phyloP scores from a whole-genome alignment of 371 early-diverging fungal species.

The Globomyces sp. region DNA sequence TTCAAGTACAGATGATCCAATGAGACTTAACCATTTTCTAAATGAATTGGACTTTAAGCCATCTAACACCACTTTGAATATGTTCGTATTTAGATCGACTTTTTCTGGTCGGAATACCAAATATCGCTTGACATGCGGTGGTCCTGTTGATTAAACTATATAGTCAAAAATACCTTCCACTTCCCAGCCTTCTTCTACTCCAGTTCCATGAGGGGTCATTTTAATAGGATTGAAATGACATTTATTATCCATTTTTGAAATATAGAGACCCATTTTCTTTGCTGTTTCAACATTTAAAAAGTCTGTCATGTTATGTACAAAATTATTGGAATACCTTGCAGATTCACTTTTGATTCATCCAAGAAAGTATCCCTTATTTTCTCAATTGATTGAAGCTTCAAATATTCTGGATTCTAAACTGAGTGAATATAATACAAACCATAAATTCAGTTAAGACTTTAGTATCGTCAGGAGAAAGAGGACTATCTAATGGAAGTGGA shows the following conservation, averaged over 20 bases:
- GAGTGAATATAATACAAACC: not conserved
- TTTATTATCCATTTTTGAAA: not conserved
- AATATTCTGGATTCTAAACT: not conserved
- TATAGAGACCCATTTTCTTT: not conserved
- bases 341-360: not conserved
- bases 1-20: not conserved
- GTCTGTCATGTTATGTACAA: not conserved
- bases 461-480: not conserved
- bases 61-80: too few relatives aligned
- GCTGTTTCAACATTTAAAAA: not conserved
- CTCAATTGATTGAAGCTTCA: not conserved
- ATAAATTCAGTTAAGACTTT: not conserved
- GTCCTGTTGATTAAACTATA: not conserved
- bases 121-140: constrained; percentile 9
- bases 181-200: constrained; percentile 10
- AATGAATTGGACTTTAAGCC: not conserved
- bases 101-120: not conserved
- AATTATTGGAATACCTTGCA: too few relatives aligned
- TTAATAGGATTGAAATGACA: not conserved
- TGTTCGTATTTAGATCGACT: not conserved
- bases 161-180: too few relatives aligned
- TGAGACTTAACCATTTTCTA: constrained; percentile 3
- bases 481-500: too few relatives aligned
- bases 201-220: constrained; percentile 11
- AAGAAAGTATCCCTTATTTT: not conserved